Conservation (phyloP, 2,329 filamentous ascomycete species). For the Metarhizium brunneum region DNA sequence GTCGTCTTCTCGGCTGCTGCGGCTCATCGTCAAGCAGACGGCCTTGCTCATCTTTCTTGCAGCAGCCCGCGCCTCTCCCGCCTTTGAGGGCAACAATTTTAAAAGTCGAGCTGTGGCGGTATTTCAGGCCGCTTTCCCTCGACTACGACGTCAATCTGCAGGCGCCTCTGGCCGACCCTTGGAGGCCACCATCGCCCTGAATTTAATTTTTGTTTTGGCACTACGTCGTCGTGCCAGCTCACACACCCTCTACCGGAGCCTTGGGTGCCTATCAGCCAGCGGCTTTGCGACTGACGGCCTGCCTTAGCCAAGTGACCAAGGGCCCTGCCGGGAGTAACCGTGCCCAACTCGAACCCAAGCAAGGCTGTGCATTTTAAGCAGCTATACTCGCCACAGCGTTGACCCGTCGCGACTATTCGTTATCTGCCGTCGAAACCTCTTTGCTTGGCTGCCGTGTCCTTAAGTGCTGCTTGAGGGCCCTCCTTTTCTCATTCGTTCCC, state of each 20-base stretch:
- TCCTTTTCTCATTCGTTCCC: constrained; percentile 10
- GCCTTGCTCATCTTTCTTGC: background rate
- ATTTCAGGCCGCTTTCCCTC: background rate
- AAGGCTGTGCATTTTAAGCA: constrained; percentile 24
- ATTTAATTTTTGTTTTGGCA: constrained; percentile 8
- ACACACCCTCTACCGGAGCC: constrained; percentile 45
- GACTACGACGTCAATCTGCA: constrained; percentile 43
- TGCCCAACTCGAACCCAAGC: constrained; percentile 36
- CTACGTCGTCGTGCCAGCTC: constrained; percentile 49
- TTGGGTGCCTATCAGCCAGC: constrained; percentile 39
- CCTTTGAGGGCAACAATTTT: background rate
- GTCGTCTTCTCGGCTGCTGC: background rate
- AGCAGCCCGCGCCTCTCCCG: background rate
- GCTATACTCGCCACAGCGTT: constrained; percentile 17
- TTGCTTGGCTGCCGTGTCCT: constrained; percentile 6
- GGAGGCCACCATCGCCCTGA: constrained; percentile 26
- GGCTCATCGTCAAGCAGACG: background rate
- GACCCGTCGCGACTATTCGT: constrained; percentile 15
- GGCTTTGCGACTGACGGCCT: constrained; percentile 24
- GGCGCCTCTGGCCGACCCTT: constrained; percentile 46
- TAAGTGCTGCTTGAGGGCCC: constrained; percentile 3
- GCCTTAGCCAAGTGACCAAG: constrained; percentile 30
- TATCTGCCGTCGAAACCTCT: constrained; percentile 7
- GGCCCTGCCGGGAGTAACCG: constrained; percentile 24
- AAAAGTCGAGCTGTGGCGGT: background rate